Percentiles rank a stretch among this genome's conserved stretches.
These are phyloP conservation scores for Simplicillium aogashimaense DNA, from an alignment of 2,329 filamentous ascomycete species.

Conservation along the genomic window DNA sequence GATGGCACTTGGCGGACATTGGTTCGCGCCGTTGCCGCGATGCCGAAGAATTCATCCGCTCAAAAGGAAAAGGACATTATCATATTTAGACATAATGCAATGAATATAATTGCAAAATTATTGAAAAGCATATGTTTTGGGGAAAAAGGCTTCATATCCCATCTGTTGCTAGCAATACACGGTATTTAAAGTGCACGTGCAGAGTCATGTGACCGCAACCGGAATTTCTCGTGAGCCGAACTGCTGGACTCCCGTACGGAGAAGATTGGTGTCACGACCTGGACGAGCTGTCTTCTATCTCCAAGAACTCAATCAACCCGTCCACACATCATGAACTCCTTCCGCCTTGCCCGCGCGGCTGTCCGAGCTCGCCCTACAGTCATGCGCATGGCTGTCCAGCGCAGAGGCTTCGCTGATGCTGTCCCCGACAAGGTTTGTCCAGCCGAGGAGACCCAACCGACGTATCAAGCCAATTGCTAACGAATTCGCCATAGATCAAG, in stretches of 20 bases:
- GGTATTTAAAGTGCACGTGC: constrained; percentile 23
- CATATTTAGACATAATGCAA: no score
- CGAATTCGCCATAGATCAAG: constrained; percentile 57
- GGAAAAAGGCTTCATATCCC: no score
- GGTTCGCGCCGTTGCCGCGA: no score
- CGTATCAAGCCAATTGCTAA: constrained; percentile 13
- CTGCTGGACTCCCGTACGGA: constrained; percentile 27
- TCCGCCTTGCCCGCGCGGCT: constrained; percentile 86
- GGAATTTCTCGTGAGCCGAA: constrained; percentile 31
- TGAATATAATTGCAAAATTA: no score
- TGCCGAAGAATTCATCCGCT: no score
- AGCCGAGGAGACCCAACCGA: constrained; percentile 2
- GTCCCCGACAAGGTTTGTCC: constrained; percentile 65
- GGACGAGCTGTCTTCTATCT: constrained; percentile 29
- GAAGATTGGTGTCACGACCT: constrained; percentile 39
- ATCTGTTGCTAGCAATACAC: no score
- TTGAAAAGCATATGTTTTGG: no score
- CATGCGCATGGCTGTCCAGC: constrained; percentile 67
- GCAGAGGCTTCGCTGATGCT: constrained; percentile 85
- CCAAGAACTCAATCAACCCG: constrained; percentile 35
- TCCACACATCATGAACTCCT: constrained; percentile 71
- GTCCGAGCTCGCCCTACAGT: constrained; percentile 72
- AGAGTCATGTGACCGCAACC: constrained; percentile 18
- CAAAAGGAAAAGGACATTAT: no score
- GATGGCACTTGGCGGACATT: no score